A percentile compares a stretch with the other conserved stretches of the same genome.
phyloP scores from a whole-genome alignment of 495 filamentous ascomycete species.

The Penicillium argentinense region DNA sequence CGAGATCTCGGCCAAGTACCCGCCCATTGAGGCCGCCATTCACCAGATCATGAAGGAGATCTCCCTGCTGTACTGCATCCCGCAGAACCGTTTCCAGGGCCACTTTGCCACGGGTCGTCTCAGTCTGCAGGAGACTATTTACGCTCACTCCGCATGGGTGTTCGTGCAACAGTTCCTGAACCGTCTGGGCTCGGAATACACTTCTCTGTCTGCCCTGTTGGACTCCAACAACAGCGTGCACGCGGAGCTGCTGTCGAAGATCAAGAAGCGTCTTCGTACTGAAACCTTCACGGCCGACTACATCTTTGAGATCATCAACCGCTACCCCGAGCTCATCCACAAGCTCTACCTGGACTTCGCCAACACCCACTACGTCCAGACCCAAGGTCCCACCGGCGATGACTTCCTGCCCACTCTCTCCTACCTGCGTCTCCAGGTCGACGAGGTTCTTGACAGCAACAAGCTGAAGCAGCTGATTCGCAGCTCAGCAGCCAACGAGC shows the following conservation, averaged over 20 bases:
- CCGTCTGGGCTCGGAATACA: conserved; percentile 88
- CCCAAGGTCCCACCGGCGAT: conserved; percentile 65
- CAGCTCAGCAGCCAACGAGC: conserved; percentile 81
- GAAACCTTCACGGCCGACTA: conserved; percentile 98
- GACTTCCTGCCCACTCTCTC: conserved; percentile 80
- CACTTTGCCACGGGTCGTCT: conserved; percentile 86
- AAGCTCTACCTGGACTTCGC: conserved; percentile 91
- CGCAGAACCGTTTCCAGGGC: conserved; percentile 89
- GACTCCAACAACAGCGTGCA: conserved; percentile 79
- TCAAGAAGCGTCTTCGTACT: conserved; percentile 91
- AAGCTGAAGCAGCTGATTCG: conserved; percentile 80
- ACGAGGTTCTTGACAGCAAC: conserved; percentile 72
- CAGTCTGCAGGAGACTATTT: conserved; percentile 94
- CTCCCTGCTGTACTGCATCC: conserved; percentile 94
- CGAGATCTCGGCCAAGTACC: conserved; percentile 54
- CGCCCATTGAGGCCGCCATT: conserved; percentile 88
- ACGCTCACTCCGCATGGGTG: conserved; percentile 95
- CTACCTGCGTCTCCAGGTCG: conserved; percentile 69
- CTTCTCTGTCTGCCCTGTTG: conserved; percentile 76
- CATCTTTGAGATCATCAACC: conserved; percentile 93
- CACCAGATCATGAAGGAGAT: conserved; percentile 99
- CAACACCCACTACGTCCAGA: conserved; percentile 84
- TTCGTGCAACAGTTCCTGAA: conserved; percentile 98
- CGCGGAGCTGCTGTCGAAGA: conserved; percentile 87
- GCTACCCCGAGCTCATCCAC: conserved; percentile 84